Evolutionary conservation across 78 protist genomes (phyloP).

Genomic region (Dictyostelium brefeldianum): DNA sequence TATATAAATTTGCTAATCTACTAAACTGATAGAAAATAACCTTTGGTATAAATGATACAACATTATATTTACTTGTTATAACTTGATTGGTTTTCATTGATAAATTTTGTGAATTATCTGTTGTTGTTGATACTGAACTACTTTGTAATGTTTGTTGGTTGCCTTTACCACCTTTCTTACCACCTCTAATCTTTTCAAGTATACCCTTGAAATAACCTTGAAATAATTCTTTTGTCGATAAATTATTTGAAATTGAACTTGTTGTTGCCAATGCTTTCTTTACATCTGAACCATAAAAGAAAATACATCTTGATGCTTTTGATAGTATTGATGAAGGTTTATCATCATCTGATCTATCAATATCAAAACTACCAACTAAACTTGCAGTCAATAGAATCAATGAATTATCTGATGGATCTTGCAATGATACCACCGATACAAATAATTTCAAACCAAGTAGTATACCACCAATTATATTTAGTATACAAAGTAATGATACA

Average conservation of each 20-base stretch:
- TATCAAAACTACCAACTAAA: slow-evolving; percentile 59
- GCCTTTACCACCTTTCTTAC: neutral
- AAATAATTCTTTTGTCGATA: neutral
- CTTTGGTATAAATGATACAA: slow-evolving; percentile 73
- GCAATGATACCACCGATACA: slow-evolving; percentile 43
- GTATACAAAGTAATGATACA: slow-evolving; percentile 39
- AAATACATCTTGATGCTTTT: slow-evolving; percentile 15
- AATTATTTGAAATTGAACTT: neutral
- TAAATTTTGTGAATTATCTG: neutral
- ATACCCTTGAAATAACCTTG: neutral
- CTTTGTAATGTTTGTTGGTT: neutral
- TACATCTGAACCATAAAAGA: slow-evolving; percentile 63
- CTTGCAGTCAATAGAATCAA: slow-evolving; percentile 64
- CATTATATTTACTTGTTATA: slow-evolving; percentile 83
- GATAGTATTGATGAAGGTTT: neutral
- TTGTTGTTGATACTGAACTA: slow-evolving; percentile 20
- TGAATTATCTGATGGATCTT: slow-evolving; percentile 15
- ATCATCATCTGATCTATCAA: slow-evolving; percentile 12
- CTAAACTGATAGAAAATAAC: slow-evolving; percentile 80
- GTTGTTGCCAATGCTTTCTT: slow-evolving; percentile 36
- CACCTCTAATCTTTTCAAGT: neutral
- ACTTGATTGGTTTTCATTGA: slow-evolving; percentile 38
- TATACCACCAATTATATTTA: slow-evolving; percentile 66
- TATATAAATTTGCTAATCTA: slow-evolving; percentile 91
- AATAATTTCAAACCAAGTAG: slow-evolving; percentile 41